A percentile compares a stretch with the other conserved stretches of the same genome.
These are phyloP conservation scores for Colletotrichum sp. DNA, from an alignment of 2,329 filamentous ascomycete genomes.

Conservation along the genomic window DNA sequence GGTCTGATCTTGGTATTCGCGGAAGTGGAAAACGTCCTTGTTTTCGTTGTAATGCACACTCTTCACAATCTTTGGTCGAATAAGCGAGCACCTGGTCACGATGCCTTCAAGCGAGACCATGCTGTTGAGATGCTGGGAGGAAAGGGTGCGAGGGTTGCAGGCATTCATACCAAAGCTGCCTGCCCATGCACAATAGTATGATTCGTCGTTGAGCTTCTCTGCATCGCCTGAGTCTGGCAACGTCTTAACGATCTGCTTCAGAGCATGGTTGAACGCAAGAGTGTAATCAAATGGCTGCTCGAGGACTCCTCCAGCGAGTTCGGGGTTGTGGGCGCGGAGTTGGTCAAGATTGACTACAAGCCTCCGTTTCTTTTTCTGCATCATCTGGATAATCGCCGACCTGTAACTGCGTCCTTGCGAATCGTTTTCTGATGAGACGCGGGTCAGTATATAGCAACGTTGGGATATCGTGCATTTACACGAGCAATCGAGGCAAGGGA, in stretches of 20 bases:
- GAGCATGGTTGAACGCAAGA: slow-evolving; percentile 85
- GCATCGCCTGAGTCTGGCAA: slow-evolving; percentile 76
- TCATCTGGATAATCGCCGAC: slow-evolving; percentile 83
- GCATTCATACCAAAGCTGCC: slow-evolving; percentile 95
- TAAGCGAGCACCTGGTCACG: slow-evolving; percentile 93
- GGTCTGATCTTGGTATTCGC: slow-evolving; percentile 94
- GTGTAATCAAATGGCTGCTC: slow-evolving; percentile 87
- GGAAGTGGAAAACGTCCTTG: slow-evolving; percentile 84
- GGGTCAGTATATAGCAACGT: slow-evolving; percentile 1
- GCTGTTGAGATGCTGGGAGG: slow-evolving; percentile 87
- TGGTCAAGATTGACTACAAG: slow-evolving; percentile 84
- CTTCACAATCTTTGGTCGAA: slow-evolving; percentile 96
- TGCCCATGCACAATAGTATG: slow-evolving; percentile 97
- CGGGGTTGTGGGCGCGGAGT: slow-evolving; percentile 83
- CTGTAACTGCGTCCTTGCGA: slow-evolving; percentile 75
- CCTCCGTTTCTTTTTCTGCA: slow-evolving; percentile 69
- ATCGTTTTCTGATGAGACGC: slow-evolving; percentile 42
- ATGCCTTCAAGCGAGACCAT: slow-evolving; percentile 99
- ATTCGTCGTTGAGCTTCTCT: slow-evolving; percentile 77
- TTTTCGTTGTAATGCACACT: slow-evolving; percentile 96
- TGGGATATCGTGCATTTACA: slow-evolving; percentile 18
- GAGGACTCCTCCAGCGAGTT: slow-evolving; percentile 80
- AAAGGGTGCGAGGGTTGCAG: slow-evolving; percentile 92
- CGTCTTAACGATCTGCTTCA: slow-evolving; percentile 86
- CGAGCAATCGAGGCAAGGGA: not conserved